Conservation (phyloP, 306 rosid genomes). For the Spatholobus suberectus region DNA sequence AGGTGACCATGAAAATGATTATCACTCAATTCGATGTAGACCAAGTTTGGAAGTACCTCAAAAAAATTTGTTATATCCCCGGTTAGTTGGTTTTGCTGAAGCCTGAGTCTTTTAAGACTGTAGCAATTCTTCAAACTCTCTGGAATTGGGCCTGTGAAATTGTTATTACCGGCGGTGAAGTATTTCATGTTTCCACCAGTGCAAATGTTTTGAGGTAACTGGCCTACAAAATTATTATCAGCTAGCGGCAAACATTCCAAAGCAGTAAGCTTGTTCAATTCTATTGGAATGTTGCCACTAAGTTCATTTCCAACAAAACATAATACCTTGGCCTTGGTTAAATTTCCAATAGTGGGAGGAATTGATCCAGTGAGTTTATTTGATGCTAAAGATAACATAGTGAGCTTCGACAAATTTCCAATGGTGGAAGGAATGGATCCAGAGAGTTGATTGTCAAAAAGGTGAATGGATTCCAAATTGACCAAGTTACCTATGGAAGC, state of each 20-base stretch:
- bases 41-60: slow-evolving; percentile 34
- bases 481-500: not conserved
- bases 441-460: not conserved
- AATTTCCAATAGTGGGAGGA: not conserved
- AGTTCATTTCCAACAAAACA: not conserved
- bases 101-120: slow-evolving; percentile 22
- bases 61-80: slow-evolving; percentile 40
- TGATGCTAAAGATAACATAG: not conserved
- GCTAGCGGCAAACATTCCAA: not conserved
- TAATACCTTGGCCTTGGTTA: not conserved
- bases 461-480: not conserved
- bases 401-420: not conserved
- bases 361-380: not conserved
- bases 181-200: not conserved
- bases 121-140: not conserved
- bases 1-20: slow-evolving; percentile 42
- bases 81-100: slow-evolving; percentile 36
- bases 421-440: not conserved
- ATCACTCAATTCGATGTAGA: slow-evolving; percentile 31
- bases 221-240: not conserved
- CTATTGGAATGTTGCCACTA: not conserved
- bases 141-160: not conserved
- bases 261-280: not conserved
- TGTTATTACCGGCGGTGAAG: not conserved
- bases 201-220: not conserved